Conservation (phyloP, 2,329 filamentous ascomycete species). For the Leptographium lundbergii region DNA sequence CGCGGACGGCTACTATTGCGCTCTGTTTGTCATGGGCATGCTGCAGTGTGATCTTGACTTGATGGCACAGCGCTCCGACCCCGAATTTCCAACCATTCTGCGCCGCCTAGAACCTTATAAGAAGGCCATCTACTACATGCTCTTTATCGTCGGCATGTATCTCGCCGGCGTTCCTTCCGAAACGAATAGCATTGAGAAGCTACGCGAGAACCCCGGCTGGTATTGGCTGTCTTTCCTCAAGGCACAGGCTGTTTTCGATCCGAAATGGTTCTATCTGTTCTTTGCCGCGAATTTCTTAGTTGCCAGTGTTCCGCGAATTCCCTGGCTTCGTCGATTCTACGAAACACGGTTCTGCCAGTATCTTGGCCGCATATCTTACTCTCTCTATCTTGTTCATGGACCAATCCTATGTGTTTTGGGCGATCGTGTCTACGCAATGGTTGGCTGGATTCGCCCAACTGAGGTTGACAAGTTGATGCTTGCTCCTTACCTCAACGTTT, state of each 20-base stretch:
- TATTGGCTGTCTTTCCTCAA: constrained; percentile 47
- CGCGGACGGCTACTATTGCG: constrained; percentile 49
- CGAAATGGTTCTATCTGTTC: constrained; percentile 57
- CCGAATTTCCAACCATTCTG: constrained; percentile 38
- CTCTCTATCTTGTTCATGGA: constrained; percentile 52
- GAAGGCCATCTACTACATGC: constrained; percentile 34
- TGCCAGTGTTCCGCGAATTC: constrained; percentile 41
- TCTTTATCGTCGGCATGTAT: constrained; percentile 40
- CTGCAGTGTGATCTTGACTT: constrained; percentile 49
- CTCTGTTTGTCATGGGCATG: constrained; percentile 49
- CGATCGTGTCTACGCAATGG: constrained; percentile 49
- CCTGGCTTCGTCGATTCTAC: constrained; percentile 44
- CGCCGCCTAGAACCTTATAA: constrained; percentile 33
- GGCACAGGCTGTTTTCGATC: constrained; percentile 51
- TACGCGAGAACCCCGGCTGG: constrained; percentile 47
- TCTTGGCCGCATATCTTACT: constrained; percentile 48
- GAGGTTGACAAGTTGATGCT: constrained; percentile 28
- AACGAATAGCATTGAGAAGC: constrained; percentile 30
- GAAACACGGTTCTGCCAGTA: constrained; percentile 47
- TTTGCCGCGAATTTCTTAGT: constrained; percentile 46
- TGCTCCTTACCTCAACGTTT: constrained; percentile 41
- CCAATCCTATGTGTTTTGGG: constrained; percentile 46
- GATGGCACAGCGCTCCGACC: constrained; percentile 26
- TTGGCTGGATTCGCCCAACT: constrained; percentile 37
- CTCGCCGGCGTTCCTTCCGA: constrained; percentile 49